phyloP scores from a whole-genome alignment of 768 basidiomycete genomes.

The Psilocybe cyanescens region DNA sequence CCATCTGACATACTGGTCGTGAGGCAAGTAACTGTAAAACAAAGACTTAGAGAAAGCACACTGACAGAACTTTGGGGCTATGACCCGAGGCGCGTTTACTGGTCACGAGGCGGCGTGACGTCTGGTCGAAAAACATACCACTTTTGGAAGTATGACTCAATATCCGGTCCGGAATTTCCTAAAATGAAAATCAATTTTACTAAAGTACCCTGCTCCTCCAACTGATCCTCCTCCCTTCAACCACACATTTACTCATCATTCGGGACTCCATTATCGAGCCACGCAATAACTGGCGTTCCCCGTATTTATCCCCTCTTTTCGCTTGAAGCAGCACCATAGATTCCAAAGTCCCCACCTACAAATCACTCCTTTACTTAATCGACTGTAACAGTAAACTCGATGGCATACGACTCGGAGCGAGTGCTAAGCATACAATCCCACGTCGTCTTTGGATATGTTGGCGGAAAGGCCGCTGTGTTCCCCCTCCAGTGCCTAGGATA shows the following conservation, averaged over 20 bases:
- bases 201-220: neutral
- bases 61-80: constrained; percentile 9
- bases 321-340: neutral
- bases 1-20: constrained; percentile 34
- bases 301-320: neutral
- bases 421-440: constrained; percentile 93
- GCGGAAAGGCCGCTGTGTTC: constrained; percentile 80
- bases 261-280: too few relatives aligned
- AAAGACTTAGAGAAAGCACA: neutral
- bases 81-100: constrained; percentile 12
- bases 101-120: constrained; percentile 17
- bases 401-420: constrained; percentile 40
- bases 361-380: neutral
- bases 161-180: constrained; percentile 2
- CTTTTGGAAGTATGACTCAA: constrained; percentile 15
- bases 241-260: neutral
- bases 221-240: neutral
- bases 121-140: neutral
- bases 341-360: neutral
- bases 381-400: neutral
- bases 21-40: neutral
- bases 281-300: too few relatives aligned
- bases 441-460: constrained; percentile 93
- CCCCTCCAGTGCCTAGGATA: constrained; percentile 87
- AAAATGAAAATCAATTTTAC: neutral